These are phyloP conservation scores for Xylariaceae sp. DNA, from an alignment of 2,329 filamentous ascomycete species.

Conservation along the genomic window DNA sequence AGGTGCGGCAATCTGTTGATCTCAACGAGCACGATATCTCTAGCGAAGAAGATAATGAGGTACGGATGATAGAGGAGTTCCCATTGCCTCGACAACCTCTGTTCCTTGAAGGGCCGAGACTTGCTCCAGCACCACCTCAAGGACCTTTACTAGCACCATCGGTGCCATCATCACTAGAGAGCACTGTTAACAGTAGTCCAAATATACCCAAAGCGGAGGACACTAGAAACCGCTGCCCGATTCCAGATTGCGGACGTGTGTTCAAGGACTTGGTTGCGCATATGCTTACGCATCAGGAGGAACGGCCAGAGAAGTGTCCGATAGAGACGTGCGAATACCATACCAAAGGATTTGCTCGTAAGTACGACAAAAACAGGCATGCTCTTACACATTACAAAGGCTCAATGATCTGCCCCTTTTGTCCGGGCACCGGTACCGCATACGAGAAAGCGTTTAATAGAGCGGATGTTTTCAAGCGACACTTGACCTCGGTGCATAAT, in stretches of 20 bases:
- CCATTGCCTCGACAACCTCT: constrained; percentile 29
- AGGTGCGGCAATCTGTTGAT: constrained; percentile 48
- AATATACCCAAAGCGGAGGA: constrained; percentile 32
- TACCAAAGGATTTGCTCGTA: constrained; percentile 84
- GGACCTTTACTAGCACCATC: constrained; percentile 31
- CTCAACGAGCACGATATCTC: constrained; percentile 43
- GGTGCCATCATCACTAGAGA: constrained; percentile 31
- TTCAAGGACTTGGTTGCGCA: constrained; percentile 93
- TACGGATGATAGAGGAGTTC: constrained; percentile 47
- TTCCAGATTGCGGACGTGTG: constrained; percentile 75
- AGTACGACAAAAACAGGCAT: constrained; percentile 95
- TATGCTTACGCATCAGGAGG: constrained; percentile 88
- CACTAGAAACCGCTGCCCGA: constrained; percentile 58
- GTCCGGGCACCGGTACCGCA: constrained; percentile 79
- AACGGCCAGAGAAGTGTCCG: constrained; percentile 90
- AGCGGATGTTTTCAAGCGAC: constrained; percentile 92
- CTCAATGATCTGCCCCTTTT: constrained; percentile 95
- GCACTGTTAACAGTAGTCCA: constrained; percentile 32
- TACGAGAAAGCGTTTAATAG: constrained; percentile 95
- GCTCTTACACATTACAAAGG: constrained; percentile 95
- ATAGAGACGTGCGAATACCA: constrained; percentile 91
- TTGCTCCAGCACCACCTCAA: constrained; percentile 32
- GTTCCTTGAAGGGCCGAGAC: constrained; percentile 31
- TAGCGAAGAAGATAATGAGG: constrained; percentile 48
- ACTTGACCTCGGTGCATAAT: constrained; percentile 82